Evolutionary conservation across 306 rosid genomes (phyloP).

Genomic region (Prunus mume): DNA sequence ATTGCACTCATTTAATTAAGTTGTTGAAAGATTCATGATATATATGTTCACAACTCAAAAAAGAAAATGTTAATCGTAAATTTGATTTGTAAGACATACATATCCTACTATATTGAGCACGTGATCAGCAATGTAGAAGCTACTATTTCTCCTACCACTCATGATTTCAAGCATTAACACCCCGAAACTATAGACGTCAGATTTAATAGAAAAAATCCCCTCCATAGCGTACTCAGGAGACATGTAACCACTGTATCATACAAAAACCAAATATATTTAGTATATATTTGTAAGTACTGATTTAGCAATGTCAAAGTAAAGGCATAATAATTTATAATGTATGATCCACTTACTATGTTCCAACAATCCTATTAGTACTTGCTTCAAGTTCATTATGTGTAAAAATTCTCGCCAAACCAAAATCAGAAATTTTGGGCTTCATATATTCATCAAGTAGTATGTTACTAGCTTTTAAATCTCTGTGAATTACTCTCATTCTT

Average conservation of each 20-base stretch:
- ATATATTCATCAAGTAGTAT: constrained; percentile 2
- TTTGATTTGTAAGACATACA: background rate
- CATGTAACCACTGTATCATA: constrained; percentile 21
- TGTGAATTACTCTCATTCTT: constrained; percentile 17
- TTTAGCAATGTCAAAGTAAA: background rate
- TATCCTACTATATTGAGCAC: background rate
- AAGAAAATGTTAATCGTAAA: no score
- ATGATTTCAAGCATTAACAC: constrained; percentile 11
- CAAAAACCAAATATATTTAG: background rate
- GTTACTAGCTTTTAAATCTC: constrained; percentile 27
- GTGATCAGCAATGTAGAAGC: constrained; percentile 1
- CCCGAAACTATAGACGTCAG: constrained; percentile 2
- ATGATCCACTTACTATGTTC: constrained; percentile 3
- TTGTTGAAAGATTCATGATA: background rate
- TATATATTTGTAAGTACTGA: background rate
- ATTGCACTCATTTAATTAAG: no score
- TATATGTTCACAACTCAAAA: background rate
- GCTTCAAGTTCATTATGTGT: background rate
- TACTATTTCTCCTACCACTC: background rate
- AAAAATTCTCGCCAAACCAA: constrained; percentile 20
- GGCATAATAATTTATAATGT: background rate
- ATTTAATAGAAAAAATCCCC: background rate
- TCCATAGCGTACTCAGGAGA: constrained; percentile 8
- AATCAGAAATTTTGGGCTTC: constrained; percentile 10
- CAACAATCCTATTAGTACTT: constrained; percentile 10